phyloP scores from a whole-genome alignment of 495 filamentous ascomycete species.

The Aspergillus taichungensis region DNA sequence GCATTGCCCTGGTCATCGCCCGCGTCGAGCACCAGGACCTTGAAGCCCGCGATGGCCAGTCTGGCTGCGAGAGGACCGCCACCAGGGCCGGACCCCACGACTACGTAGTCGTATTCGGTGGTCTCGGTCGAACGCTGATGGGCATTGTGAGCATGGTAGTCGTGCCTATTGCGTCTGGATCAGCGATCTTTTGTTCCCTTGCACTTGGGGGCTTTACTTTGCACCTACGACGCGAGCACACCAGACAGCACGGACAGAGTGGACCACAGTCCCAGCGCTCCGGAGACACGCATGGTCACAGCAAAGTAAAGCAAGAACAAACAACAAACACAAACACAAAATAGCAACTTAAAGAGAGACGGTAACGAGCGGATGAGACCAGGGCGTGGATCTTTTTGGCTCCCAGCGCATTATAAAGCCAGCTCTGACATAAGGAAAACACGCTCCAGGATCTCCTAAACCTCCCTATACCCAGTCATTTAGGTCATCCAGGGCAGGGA shows the following conservation, averaged over 20 bases:
- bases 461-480: no score
- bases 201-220: background rate
- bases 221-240: slow-evolving; percentile 13
- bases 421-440: no score
- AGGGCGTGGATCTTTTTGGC: no score
- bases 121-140: no score
- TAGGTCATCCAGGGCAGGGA: no score
- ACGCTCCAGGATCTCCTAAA: no score
- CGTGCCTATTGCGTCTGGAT: no score
- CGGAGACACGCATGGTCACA: slow-evolving; percentile 11
- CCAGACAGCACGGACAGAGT: slow-evolving; percentile 2
- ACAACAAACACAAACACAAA: background rate
- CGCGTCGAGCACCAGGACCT: slow-evolving; percentile 52
- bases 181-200: background rate
- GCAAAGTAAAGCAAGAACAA: background rate
- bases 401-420: no score
- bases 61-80: slow-evolving; percentile 52
- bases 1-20: slow-evolving; percentile 48
- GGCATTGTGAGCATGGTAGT: no score
- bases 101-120: slow-evolving; percentile 51
- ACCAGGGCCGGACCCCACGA: slow-evolving; percentile 55
- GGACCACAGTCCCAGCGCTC: slow-evolving; percentile 10
- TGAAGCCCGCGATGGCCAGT: slow-evolving; percentile 50
- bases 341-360: background rate
- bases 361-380: no score